Evolutionary conservation across 768 basidiomycete genomes (phyloP).

Genomic region (Agrocybe chaxingu): DNA sequence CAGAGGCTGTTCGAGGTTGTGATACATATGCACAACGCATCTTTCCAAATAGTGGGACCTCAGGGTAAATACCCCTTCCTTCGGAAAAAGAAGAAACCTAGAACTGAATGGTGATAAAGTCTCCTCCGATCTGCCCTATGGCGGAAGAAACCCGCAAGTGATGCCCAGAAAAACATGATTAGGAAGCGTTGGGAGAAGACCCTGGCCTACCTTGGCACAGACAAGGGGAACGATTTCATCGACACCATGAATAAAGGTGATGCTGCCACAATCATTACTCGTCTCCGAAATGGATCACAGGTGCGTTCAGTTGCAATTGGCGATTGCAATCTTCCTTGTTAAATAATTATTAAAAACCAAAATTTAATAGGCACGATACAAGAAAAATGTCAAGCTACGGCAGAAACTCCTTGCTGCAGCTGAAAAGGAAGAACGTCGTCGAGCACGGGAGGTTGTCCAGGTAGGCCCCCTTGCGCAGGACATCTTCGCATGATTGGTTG

Average conservation of each 20-base stretch:
- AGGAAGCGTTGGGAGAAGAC: constrained; percentile 44
- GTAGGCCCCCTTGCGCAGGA: constrained; percentile 49
- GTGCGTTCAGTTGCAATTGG: constrained; percentile 29
- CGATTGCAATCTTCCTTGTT: not conserved
- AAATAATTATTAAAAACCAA: not conserved
- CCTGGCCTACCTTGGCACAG: not conserved
- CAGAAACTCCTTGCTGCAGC: constrained; percentile 25
- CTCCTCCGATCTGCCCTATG: constrained; percentile 64
- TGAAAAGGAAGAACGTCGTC: constrained; percentile 49
- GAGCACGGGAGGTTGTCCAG: constrained; percentile 50
- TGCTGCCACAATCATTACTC: constrained; percentile 75
- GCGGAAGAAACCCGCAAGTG: constrained; percentile 60
- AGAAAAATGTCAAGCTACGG: constrained; percentile 44
- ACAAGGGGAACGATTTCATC: constrained; percentile 23
- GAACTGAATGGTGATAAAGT: constrained; percentile 28
- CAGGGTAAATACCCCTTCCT: constrained; percentile 39
- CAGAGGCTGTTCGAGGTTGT: constrained; percentile 61
- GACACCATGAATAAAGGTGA: constrained; percentile 67
- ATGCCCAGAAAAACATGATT: constrained; percentile 56
- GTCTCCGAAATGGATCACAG: constrained; percentile 73
- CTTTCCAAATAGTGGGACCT: constrained; percentile 41
- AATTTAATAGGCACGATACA: constrained; percentile 45
- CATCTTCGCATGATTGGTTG: no score
- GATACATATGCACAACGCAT: constrained; percentile 67
- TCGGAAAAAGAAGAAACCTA: not conserved